Evolutionary conservation across 75 land plant species (phyloP).

Genomic region (Cryptomeria japonica): DNA sequence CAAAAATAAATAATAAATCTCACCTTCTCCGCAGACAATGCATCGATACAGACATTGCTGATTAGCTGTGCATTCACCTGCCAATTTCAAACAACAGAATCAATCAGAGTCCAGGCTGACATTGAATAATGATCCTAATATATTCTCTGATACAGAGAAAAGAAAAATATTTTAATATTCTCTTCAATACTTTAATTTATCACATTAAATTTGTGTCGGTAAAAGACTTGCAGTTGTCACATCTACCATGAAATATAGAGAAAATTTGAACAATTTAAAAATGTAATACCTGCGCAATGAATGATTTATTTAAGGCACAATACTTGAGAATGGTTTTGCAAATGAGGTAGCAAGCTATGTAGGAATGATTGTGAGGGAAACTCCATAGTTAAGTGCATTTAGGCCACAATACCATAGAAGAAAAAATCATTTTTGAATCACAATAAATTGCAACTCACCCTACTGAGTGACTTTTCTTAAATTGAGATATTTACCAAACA

Average conservation of each 20-base stretch:
- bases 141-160: background rate
- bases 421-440: no score
- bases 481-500: no score
- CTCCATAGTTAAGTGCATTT: background rate
- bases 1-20: background rate
- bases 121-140: background rate
- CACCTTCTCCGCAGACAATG: slow-evolving; percentile 98
- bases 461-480: no score
- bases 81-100: slow-evolving; percentile 12
- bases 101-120: background rate
- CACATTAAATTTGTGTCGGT: background rate
- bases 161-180: background rate
- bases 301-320: background rate
- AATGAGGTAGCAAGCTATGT: background rate
- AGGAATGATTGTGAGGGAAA: background rate
- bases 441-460: no score
- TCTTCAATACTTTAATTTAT: background rate
- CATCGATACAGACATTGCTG: slow-evolving; percentile 97
- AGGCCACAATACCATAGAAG: background rate
- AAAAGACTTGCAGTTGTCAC: background rate
- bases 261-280: background rate
- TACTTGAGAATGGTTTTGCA: background rate
- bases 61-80: slow-evolving; percentile 99
- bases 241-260: background rate
- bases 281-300: background rate